Base-by-base conservation (phyloP, 2,329 filamentous ascomycete genomes). In the Fusarium nisikadoi region DNA sequence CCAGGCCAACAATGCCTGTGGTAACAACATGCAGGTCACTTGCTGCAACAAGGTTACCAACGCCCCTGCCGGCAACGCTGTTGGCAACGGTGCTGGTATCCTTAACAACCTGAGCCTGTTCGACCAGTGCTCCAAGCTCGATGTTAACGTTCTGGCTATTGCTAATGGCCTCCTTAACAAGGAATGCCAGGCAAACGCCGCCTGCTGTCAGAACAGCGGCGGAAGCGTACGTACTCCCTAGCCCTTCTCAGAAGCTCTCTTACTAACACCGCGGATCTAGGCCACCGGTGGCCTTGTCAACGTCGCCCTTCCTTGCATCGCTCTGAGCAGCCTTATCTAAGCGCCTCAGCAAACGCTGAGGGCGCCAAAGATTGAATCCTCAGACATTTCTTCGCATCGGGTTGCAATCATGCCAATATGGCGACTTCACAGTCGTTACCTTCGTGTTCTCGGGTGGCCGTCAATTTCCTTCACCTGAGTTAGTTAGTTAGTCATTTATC, bases 31-130 rank as follows among this genome's bases (percentile, higher is more conserved):
- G 60, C 13, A n/a, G 19, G 60, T 62, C 29, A 41, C n/a, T 8
- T 62, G 60, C 60, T 62, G 60, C 36, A 62, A 62, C 53, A 43
- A 59, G 53, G 60, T 59, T 6, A 62, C 53, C 43, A 59, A 59
- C 23, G 9, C 39, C 13, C 42, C 42, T 16, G 38, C 53, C 29
- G 54, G 60, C 29, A 62, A 49, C 7, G 27, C 43, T 17, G 36
- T 62, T 16, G 60, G 60, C 6, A 42, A 62, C 9, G 60, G 60
- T 17, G 35, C 43, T 36, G 60, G 38, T 13, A 29, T 62, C 20
- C 53, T 59, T 3, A 59, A 62, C 17, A n/a, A 38, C 23, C 43
- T 62, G 14, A 59, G 9, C 60, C 53, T 62, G 19, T 47, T 59
- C 9, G 43, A 49, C 2, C 43, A 59, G 35, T 62, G 60, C 60